Conservation (phyloP, 2,329 filamentous ascomycete species). For the Didymella lethalis region DNA sequence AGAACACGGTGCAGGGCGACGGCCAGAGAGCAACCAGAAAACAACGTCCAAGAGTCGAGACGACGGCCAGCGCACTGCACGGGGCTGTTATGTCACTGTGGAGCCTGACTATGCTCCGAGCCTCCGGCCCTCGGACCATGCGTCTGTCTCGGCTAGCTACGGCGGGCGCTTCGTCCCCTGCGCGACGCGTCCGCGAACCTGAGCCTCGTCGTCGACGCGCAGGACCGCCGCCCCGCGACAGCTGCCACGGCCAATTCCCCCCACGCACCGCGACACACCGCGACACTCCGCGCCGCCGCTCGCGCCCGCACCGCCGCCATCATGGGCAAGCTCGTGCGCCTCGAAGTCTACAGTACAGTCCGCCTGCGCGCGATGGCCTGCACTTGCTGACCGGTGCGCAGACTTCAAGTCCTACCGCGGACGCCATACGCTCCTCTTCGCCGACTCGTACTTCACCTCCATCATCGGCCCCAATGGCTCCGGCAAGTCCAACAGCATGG, state of each 20-base stretch:
- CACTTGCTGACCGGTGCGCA: conserved; percentile 48
- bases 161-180: conserved; percentile 22
- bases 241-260: neutral
- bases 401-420: conserved; percentile 99
- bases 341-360: conserved; percentile 86
- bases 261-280: conserved; percentile 16
- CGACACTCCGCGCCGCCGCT: conserved; percentile 22
- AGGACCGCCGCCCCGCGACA: conserved; percentile 7
- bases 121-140: neutral
- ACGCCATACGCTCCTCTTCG: conserved; percentile 91
- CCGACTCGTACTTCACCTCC: conserved; percentile 98
- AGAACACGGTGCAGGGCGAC: neutral
- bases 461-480: conserved; percentile 99
- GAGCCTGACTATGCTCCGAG: conserved; percentile 7
- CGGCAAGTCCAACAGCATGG: conserved; percentile 99
- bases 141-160: conserved; percentile 30
- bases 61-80: conserved; percentile 10
- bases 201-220: conserved; percentile 19
- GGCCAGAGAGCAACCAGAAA: neutral
- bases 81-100: conserved; percentile 31
- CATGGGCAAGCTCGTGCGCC: conserved; percentile 95
- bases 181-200: neutral
- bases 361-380: conserved; percentile 18
- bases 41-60: neutral
- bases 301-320: conserved; percentile 29